These are phyloP conservation scores for Escallonia herrerae DNA, from an alignment of 129 eudicot genomes.

Conservation along the genomic window DNA sequence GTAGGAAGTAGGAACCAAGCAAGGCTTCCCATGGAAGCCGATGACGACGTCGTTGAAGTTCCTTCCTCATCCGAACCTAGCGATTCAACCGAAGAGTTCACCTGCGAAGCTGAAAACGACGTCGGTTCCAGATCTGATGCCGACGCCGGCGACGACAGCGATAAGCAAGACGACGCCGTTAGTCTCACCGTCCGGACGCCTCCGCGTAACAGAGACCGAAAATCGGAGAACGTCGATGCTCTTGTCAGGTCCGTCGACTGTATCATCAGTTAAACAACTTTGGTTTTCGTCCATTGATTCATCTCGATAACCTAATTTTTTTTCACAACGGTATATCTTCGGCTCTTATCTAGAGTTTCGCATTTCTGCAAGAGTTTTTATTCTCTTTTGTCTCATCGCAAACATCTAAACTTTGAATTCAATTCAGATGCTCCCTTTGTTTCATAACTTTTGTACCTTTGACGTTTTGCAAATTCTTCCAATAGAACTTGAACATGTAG, in stretches of 20 bases:
- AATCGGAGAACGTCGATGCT: constrained; percentile 73
- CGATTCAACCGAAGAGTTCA: constrained; percentile 55
- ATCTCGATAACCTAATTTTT: too few species aligned
- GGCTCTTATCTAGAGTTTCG: background rate
- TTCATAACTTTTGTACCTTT: too few species aligned
- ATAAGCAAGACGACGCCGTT: constrained; percentile 18
- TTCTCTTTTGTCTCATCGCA: background rate
- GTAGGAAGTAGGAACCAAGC: too few species aligned
- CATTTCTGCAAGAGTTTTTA: background rate
- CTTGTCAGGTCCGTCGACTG: constrained; percentile 49
- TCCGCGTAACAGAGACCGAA: constrained; percentile 25
- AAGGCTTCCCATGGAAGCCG: constrained; percentile 10
- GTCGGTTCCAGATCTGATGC: constrained; percentile 9
- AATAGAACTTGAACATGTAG: too few species aligned
- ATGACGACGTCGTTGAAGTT: constrained; percentile 28
- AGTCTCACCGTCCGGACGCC: constrained; percentile 9
- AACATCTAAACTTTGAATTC: background rate
- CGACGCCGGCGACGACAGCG: constrained; percentile 4
- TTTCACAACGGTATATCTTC: background rate
- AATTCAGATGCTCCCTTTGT: too few species aligned
- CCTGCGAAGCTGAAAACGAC: constrained; percentile 25
- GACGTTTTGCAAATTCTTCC: too few species aligned
- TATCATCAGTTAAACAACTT: too few species aligned
- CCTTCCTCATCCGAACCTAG: constrained; percentile 36
- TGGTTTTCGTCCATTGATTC: too few species aligned